Evolutionary conservation across 202 grass and related monocot species (phyloP).

Genomic region (Panicum virgatum): DNA sequence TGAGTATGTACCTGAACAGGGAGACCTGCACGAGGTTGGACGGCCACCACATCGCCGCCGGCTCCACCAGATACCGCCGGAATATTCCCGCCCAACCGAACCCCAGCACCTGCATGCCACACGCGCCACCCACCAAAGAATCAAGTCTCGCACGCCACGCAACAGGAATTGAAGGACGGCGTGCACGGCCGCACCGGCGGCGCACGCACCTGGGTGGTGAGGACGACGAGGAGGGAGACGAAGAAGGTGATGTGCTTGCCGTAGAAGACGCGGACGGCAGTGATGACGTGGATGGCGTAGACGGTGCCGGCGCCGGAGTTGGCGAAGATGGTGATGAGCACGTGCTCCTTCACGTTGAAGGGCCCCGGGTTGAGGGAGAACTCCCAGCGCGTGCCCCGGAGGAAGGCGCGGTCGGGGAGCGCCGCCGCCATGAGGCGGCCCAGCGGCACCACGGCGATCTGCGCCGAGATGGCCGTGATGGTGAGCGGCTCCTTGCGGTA

Average conservation of each 20-base stretch:
- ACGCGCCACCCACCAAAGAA: neutral
- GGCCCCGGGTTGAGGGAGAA: conserved; percentile 86
- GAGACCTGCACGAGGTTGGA: conserved; percentile 92
- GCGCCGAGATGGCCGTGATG: conserved; percentile 89
- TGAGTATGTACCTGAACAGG: conserved; percentile 75
- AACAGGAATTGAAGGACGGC: neutral
- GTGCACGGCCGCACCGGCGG: no score
- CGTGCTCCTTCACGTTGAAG: conserved; percentile 95
- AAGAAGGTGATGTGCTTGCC: conserved; percentile 83
- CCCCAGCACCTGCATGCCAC: conserved; percentile 54
- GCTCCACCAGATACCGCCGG: conserved; percentile 83
- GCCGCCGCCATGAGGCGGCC: conserved; percentile 71
- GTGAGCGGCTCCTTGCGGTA: conserved; percentile 93
- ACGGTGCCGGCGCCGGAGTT: conserved; percentile 92
- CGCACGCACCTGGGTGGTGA: conserved; percentile 82
- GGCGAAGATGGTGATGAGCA: conserved; percentile 95
- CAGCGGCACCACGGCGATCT: conserved; percentile 89
- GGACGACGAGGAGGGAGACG: conserved; percentile 87
- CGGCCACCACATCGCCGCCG: conserved; percentile 90
- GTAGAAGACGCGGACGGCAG: conserved; percentile 89
- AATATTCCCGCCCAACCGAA: conserved; percentile 96
- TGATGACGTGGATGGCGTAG: conserved; percentile 83
- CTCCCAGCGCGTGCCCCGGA: conserved; percentile 59
- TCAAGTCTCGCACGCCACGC: neutral
- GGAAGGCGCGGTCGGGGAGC: conserved; percentile 42